Percentiles rank a stretch among this genome's conserved stretches.
Conservation (phyloP, 169 alveolate genomes). For the Amoebophrya sp. region DNA sequence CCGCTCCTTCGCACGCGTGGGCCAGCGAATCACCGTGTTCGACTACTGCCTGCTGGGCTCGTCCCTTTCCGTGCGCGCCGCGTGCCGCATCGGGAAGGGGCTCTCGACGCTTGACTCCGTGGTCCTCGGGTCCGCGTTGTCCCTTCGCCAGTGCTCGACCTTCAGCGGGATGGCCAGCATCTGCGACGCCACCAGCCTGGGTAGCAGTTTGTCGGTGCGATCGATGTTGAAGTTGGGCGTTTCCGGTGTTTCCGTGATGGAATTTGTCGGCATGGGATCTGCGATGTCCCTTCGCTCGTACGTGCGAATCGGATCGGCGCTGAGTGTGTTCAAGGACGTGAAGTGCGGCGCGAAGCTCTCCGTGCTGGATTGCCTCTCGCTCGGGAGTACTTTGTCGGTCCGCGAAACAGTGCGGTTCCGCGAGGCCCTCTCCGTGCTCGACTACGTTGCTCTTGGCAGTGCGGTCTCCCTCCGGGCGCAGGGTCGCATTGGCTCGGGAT, state of each 20-base stretch:
- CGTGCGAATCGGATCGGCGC: slow-evolving; percentile 18
- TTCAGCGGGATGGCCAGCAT: neutral
- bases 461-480: too few relatives aligned
- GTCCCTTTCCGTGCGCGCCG: neutral
- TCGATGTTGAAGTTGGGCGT: neutral
- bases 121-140: too few relatives aligned
- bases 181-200: neutral
- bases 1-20: slow-evolving; percentile 6
- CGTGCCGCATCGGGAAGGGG: too few relatives aligned
- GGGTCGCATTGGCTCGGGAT: too few relatives aligned
- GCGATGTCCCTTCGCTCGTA: neutral
- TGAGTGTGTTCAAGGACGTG: too few relatives aligned
- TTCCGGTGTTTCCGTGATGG: slow-evolving; percentile 11
- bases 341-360: too few relatives aligned
- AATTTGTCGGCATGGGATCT: neutral
- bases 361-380: too few relatives aligned
- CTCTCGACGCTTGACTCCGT: too few relatives aligned
- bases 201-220: slow-evolving; percentile 14
- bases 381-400: too few relatives aligned
- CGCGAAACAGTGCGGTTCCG: too few relatives aligned
- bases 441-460: too few relatives aligned
- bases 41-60: neutral
- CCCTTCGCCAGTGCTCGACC: neutral
- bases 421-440: too few relatives aligned
- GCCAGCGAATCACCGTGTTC: neutral